phyloP scores from a whole-genome alignment of 2,329 filamentous ascomycete species.

The Leptographium wingfieldii region DNA sequence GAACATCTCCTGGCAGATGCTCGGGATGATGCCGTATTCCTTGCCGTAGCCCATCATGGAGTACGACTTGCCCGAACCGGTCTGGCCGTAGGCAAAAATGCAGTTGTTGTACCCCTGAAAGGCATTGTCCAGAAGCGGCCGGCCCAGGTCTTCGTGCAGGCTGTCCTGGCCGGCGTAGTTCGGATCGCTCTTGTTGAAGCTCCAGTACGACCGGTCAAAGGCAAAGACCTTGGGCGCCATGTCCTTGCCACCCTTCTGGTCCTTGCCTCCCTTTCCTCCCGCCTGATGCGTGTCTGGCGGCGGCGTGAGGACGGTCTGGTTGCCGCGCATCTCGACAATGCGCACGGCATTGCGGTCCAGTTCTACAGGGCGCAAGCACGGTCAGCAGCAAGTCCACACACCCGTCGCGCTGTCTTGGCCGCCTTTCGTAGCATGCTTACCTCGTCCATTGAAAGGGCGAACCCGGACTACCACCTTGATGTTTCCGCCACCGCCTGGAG shows the following conservation, averaged over 20 bases:
- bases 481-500: conserved; percentile 62
- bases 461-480: conserved; percentile 99
- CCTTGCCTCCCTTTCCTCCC: conserved; percentile 11
- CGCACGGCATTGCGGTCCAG: conserved; percentile 86
- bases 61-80: conserved; percentile 73
- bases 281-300: conserved; percentile 49
- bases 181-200: conserved; percentile 62
- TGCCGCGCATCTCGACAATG: conserved; percentile 91
- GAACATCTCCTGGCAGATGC: conserved; percentile 93
- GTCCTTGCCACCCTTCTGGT: conserved; percentile 53
- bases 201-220: conserved; percentile 99
- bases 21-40: conserved; percentile 78
- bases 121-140: conserved; percentile 97
- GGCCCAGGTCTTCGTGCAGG: conserved; percentile 85
- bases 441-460: conserved; percentile 90
- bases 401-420: not conserved
- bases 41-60: conserved; percentile 82
- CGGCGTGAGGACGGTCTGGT: conserved; percentile 74
- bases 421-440: conserved; percentile 31
- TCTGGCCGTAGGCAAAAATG: conserved; percentile 98
- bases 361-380: conserved; percentile 41
- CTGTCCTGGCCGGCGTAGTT: conserved; percentile 90
- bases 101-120: conserved; percentile 99
- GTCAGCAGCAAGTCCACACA: not conserved
- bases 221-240: conserved; percentile 67